Percentiles rank a stretch among this genome's conserved stretches.
Evolutionary conservation across 2,329 filamentous ascomycete species (phyloP).

Genomic region (Botryotinia convoluta): DNA sequence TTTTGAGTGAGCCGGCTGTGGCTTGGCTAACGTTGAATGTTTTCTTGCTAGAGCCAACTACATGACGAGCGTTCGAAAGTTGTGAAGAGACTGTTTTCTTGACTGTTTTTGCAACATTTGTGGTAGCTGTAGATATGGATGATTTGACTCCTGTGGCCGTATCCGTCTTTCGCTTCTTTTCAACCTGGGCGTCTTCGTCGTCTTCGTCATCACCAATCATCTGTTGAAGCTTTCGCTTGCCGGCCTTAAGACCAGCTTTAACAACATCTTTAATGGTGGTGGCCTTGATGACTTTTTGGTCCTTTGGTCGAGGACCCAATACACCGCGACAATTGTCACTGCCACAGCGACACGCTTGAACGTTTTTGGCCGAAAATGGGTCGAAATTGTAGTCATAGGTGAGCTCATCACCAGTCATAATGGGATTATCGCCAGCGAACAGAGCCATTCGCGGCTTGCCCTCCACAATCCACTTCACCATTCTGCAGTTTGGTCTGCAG

Average conservation of each 20-base stretch:
- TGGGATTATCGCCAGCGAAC: slow-evolving; percentile 84
- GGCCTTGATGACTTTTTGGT: slow-evolving; percentile 50
- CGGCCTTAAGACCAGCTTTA: slow-evolving; percentile 44
- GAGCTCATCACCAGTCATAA: slow-evolving; percentile 92
- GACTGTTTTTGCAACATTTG: slow-evolving; percentile 41
- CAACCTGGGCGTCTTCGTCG: slow-evolving; percentile 27
- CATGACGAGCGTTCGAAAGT: slow-evolving; percentile 29
- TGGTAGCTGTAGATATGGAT: slow-evolving; percentile 37
- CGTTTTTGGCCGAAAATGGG: slow-evolving; percentile 66
- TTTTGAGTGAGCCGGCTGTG: slow-evolving; percentile 31
- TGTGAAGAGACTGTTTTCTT: slow-evolving; percentile 42
- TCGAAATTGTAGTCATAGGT: slow-evolving; percentile 88
- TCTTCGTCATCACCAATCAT: slow-evolving; percentile 42
- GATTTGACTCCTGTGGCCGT: slow-evolving; percentile 40
- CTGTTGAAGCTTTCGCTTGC: slow-evolving; percentile 58
- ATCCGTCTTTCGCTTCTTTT: slow-evolving; percentile 51
- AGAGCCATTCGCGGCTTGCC: slow-evolving; percentile 95
- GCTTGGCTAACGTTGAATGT: slow-evolving; percentile 24
- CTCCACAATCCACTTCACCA: slow-evolving; percentile 96
- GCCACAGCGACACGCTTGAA: slow-evolving; percentile 64
- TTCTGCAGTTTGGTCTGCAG: slow-evolving; percentile 91
- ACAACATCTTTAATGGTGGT: slow-evolving; percentile 39
- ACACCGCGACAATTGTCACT: slow-evolving; percentile 62
- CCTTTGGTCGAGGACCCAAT: slow-evolving; percentile 59
- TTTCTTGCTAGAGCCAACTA: slow-evolving; percentile 25